Base-by-base conservation (phyloP, 768 basidiomycete genomes). In the Leccinum pellstonianum region DNA sequence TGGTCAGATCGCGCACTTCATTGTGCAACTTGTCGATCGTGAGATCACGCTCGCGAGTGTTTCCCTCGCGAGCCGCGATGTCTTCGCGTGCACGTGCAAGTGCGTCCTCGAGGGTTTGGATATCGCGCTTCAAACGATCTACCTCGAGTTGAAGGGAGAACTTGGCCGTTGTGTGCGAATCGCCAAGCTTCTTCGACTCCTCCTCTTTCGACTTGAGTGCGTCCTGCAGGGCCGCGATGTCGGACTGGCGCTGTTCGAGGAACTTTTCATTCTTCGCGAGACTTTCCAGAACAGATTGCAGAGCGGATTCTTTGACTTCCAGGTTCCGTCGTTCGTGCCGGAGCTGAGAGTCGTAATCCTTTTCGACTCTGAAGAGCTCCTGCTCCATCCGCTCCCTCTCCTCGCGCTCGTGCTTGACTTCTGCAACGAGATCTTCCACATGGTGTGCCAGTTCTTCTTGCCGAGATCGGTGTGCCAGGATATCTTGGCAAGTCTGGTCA, bases 81-180 rank as follows among this genome's bases (percentile, higher is more conserved):
- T 94, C 92, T 60, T 83, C 81, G 56, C 88, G 79, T 4, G 87
- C 83, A 35, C 90, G 83, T 21, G 81, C 74, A 5, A 96, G 77
- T 55, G 96, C 93, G 62, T 88, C 86, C 66, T 96, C 91, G 2
- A 88, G 78, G 3, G 90, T 78, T 63, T 88, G 86, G 43, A 97
- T 67, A 68, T 99, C 96, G 29, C 95, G 82, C 71, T 88, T 88
- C 52, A 95, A 76, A 3, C 93, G 78, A 62, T 98, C 96, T 1
- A 91, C 80, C 73, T 99, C 95, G 19, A 98, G 82, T 71, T 97
- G 92, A 33, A 98, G 76, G 0, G 91, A 91, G 77, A 93, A 92
- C 48, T 86, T 81, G 23, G 93, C 89, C 3, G 86, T 88, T 0
- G 89, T 88, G 67, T 90, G 90, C 12, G 87, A 85, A 75, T 96